Base-by-base conservation (phyloP, 75 land plant species). In the Gnetum montanum region DNA sequence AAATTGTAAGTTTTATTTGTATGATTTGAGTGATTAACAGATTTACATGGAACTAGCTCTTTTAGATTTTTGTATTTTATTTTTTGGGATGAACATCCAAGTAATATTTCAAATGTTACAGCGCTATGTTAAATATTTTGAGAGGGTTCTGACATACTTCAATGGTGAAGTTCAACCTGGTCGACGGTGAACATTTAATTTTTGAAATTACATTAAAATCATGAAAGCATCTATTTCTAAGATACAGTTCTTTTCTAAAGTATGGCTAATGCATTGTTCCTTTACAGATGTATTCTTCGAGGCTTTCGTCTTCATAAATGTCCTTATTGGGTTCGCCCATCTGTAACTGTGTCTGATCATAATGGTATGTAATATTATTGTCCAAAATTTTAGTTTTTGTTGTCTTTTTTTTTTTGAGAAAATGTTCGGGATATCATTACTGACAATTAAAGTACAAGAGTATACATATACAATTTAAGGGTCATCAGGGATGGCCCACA, bases 81-180 rank as follows among this genome's bases (percentile, higher is more conserved):
- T 50, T 10, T 26, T 2, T 8, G 16, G 18, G 2, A 38, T 35
- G 4, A 26, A 48, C 27, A 22, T 8, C 29, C 15, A 4, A 48
- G 27, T 3, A 48, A 24, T 27, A 10, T 26, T 53, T 33, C 1
- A 58, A 22, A 36, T 52, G 57, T 46, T 59, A 33, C 71, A 95
- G 99, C 85, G 99, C 27, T 95, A 95, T 74, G 99, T 95, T 29
- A 90, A 95, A 62, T 95, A 95, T 54, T 95, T 95, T 74, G 99
- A 95, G 54, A 83, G 86, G 2, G 78, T 76, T 25, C 58, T 95
- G 30, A 83, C 76, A 63, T 80, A 83, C 59, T 86, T 84, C 70
- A 76, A 78, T 65, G 96, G 99, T 15, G 92, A 86, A 62, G 82
- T 75, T 53, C 99, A 85, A 40, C 76, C 81, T 34, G 92, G 86